These are phyloP conservation scores for Datura wrightii DNA, from an alignment of 257 asterid genomes.

Conservation along the genomic window DNA sequence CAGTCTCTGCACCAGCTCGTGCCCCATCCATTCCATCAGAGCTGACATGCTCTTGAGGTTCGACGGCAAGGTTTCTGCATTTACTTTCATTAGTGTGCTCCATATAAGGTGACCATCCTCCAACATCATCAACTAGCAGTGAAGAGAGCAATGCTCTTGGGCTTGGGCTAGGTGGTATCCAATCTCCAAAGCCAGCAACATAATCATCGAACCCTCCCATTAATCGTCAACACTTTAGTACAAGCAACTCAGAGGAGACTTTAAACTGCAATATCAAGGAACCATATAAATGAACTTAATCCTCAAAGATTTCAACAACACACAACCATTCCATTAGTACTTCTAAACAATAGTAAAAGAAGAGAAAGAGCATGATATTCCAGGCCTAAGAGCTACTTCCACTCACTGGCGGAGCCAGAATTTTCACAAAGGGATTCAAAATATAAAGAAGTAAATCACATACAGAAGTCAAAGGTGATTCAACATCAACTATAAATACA, in stretches of 20 bases:
- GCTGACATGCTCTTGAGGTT: constrained; percentile 35
- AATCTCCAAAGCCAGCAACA: constrained; percentile 65
- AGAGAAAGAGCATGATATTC: not conserved
- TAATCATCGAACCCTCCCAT: constrained; percentile 78
- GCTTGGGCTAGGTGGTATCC: constrained; percentile 66
- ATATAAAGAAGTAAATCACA: not conserved
- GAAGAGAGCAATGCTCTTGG: constrained; percentile 55
- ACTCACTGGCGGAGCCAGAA: not conserved
- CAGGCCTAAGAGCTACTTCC: not conserved
- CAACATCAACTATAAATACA: not conserved
- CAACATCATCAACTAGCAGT: constrained; percentile 47
- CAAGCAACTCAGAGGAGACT: constrained; percentile 29
- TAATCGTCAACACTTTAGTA: not conserved
- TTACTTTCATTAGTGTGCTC: constrained; percentile 43
- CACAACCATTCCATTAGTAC: not conserved
- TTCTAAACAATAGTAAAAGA: not conserved
- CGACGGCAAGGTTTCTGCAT: constrained; percentile 30
- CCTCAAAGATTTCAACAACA: constrained; percentile 28
- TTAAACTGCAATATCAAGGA: constrained; percentile 8
- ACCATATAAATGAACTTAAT: constrained; percentile 27
- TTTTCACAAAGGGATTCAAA: not conserved
- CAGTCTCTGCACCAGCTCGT: constrained; percentile 31
- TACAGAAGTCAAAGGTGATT: not conserved
- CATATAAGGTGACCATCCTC: constrained; percentile 34
- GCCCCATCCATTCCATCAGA: constrained; percentile 40